These are phyloP conservation scores for Pythium monospermum DNA, from an alignment of 352 stramenopile species.

Conservation along the genomic window DNA sequence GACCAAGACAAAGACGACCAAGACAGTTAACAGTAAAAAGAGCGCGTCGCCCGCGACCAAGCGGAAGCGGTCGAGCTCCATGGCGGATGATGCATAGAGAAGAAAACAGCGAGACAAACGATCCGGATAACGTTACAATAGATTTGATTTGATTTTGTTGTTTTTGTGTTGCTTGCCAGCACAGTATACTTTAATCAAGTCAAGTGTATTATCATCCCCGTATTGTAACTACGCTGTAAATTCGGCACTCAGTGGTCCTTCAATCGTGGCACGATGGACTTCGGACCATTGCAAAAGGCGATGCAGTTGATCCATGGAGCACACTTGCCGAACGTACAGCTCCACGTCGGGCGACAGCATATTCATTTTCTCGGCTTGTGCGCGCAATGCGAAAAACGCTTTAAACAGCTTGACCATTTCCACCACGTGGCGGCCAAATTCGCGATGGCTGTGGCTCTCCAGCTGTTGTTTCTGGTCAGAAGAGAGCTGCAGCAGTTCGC, in stretches of 20 bases:
- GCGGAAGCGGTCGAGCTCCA: constrained; percentile 20
- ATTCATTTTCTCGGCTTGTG: constrained; percentile 59
- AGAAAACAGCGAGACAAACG: constrained; percentile 8
- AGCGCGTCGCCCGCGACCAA: constrained; percentile 24
- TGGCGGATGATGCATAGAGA: constrained; percentile 5
- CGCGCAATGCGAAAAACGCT: constrained; percentile 65
- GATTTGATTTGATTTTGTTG: constrained; percentile 4
- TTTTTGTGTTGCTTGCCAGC: not conserved
- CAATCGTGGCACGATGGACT: constrained; percentile 48
- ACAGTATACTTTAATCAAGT: no score
- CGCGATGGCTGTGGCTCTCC: constrained; percentile 50
- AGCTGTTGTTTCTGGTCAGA: constrained; percentile 60
- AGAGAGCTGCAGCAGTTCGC: constrained; percentile 37
- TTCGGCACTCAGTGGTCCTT: constrained; percentile 13
- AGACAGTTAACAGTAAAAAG: constrained; percentile 12
- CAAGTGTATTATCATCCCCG: not conserved
- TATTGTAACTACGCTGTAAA: constrained; percentile 4
- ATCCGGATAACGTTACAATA: constrained; percentile 4
- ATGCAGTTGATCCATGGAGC: constrained; percentile 70
- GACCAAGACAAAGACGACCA: constrained; percentile 19
- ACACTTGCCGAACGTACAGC: constrained; percentile 55
- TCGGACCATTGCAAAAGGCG: constrained; percentile 76
- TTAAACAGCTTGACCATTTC: constrained; percentile 75
- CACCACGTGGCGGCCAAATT: constrained; percentile 58
- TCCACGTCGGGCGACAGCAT: constrained; percentile 68